A percentile compares a stretch with the other conserved stretches of the same genome.
phyloP scores from a whole-genome alignment of 2,329 filamentous ascomycete species.

The Curvularia hawaiiensis region DNA sequence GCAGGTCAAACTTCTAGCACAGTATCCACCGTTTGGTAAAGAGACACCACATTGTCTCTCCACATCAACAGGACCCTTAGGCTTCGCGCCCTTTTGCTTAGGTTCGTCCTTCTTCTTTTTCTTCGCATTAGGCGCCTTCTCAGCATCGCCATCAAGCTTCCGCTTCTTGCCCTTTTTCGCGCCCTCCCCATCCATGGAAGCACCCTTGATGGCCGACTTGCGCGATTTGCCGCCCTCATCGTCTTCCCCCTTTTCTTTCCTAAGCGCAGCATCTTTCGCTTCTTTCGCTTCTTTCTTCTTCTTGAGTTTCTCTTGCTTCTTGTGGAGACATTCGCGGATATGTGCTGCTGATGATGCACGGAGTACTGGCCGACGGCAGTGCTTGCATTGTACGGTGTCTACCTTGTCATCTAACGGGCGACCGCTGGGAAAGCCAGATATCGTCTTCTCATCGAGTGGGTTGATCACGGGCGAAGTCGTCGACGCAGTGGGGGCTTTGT shows the following conservation, averaged over 20 bases:
- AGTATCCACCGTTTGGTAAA: constrained; percentile 82
- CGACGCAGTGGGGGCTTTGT: constrained; percentile 28
- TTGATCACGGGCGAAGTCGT: constrained; percentile 50
- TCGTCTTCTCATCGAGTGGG: constrained; percentile 74
- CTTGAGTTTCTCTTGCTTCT: constrained; percentile 72
- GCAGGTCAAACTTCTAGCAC: constrained; percentile 87
- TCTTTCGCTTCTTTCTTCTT: constrained; percentile 69
- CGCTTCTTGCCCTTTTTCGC: constrained; percentile 55
- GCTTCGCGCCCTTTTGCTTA: constrained; percentile 81
- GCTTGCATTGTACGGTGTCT: constrained; percentile 83
- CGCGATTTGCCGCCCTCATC: constrained; percentile 50
- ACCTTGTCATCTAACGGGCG: constrained; percentile 79
- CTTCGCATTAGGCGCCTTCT: constrained; percentile 76
- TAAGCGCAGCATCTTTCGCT: constrained; percentile 55
- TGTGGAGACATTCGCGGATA: constrained; percentile 79
- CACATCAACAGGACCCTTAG: constrained; percentile 91
- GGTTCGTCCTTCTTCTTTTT: constrained; percentile 97
- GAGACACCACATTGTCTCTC: constrained; percentile 92
- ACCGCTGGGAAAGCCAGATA: constrained; percentile 80
- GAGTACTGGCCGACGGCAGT: constrained; percentile 88
- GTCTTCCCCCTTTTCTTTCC: constrained; percentile 54
- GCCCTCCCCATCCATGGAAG: constrained; percentile 43
- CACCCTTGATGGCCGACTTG: constrained; percentile 49
- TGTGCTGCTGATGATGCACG: constrained; percentile 77
- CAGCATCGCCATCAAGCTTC: constrained; percentile 63